Evolutionary conservation across 2,329 filamentous ascomycete genomes (phyloP).

Genomic region (Drechslera avenae): DNA sequence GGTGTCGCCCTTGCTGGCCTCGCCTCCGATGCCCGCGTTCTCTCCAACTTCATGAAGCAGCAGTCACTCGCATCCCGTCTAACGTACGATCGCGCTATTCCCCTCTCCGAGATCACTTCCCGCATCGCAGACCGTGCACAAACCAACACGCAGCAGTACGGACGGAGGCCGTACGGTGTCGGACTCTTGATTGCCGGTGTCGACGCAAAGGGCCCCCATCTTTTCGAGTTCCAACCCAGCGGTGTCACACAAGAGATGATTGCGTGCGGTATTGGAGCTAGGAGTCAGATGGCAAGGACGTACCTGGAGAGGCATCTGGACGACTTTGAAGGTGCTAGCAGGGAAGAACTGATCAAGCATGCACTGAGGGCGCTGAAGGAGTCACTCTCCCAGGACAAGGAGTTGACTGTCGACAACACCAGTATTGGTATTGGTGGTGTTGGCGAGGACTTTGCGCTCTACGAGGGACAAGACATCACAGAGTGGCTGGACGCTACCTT

Average conservation of each 20-base stretch:
- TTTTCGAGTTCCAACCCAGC: constrained; percentile 97
- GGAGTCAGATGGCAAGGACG: constrained; percentile 96
- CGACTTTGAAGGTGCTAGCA: constrained; percentile 73
- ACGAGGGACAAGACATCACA: constrained; percentile 85
- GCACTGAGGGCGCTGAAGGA: constrained; percentile 92
- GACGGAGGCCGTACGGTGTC: constrained; percentile 93
- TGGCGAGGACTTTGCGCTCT: constrained; percentile 83
- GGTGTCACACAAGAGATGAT: constrained; percentile 98
- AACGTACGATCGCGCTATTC: constrained; percentile 92
- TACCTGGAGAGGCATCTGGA: constrained; percentile 94
- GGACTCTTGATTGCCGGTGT: constrained; percentile 91
- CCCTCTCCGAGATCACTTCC: constrained; percentile 83
- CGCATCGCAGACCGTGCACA: constrained; percentile 97
- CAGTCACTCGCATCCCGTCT: constrained; percentile 95
- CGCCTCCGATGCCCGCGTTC: constrained; percentile 95
- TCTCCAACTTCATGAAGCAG: constrained; percentile 99
- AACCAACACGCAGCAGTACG: constrained; percentile 97
- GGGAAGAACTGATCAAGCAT: constrained; percentile 89
- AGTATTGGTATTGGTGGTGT: constrained; percentile 84
- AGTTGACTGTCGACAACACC: constrained; percentile 96
- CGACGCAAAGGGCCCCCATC: constrained; percentile 89
- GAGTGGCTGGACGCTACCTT: constrained; percentile 78
- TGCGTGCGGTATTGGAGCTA: constrained; percentile 92
- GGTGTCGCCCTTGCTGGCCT: constrained; percentile 95
- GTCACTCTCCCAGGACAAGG: constrained; percentile 94